Conservation (phyloP, 345 rosid genomes). For the Brassica incana region DNA sequence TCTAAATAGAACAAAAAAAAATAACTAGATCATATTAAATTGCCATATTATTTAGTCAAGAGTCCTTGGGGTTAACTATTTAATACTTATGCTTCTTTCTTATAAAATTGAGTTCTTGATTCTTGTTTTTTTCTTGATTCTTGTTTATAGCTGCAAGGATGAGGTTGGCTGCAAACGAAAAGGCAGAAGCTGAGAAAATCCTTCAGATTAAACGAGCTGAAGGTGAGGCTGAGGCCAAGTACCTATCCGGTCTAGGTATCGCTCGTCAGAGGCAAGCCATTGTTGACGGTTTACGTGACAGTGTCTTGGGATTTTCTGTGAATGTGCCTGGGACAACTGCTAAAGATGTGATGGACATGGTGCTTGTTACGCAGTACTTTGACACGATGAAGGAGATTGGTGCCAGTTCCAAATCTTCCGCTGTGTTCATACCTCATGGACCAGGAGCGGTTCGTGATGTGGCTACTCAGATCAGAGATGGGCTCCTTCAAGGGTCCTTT, state of each 20-base stretch:
- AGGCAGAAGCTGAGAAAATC: slow-evolving; percentile 12
- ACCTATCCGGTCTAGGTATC: slow-evolving; percentile 40
- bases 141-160: slow-evolving; percentile 39
- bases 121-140: slow-evolving; percentile 11
- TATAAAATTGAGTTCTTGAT: neutral
- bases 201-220: slow-evolving; percentile 43
- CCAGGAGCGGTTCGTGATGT: slow-evolving; percentile 46
- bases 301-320: slow-evolving; percentile 41
- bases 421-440: slow-evolving; percentile 44
- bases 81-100: neutral
- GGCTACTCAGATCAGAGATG: slow-evolving; percentile 43
- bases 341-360: slow-evolving; percentile 47
- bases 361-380: slow-evolving; percentile 40
- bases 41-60: no score
- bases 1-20: no score
- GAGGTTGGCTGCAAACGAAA: slow-evolving; percentile 42
- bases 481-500: slow-evolving; percentile 37
- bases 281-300: slow-evolving; percentile 38
- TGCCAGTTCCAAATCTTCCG: slow-evolving; percentile 40
- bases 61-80: no score
- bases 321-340: slow-evolving; percentile 45
- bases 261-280: slow-evolving; percentile 16
- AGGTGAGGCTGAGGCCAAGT: slow-evolving; percentile 44
- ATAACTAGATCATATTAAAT: no score
- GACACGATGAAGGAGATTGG: slow-evolving; percentile 45